A percentile compares a stretch with the other conserved stretches of the same genome.
Conservation (phyloP, 805 yeast species). For the Cyberlindnera sargentensis region DNA sequence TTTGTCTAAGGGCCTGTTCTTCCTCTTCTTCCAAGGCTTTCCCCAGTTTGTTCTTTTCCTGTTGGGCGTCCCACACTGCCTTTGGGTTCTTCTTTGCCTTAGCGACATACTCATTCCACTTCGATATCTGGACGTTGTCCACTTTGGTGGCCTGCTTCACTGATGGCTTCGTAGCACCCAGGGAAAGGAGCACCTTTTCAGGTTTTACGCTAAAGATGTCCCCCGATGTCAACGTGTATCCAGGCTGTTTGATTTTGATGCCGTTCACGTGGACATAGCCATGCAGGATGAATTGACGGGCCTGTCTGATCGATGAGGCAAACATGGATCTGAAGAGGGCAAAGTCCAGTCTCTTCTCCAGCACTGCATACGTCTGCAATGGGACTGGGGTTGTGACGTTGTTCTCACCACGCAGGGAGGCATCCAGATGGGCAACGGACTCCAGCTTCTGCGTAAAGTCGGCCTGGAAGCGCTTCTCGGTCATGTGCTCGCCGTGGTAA, state of each 20-base stretch:
- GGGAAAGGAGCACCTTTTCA: slow-evolving; percentile 73
- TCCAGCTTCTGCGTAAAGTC: slow-evolving; percentile 62
- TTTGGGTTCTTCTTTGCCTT: slow-evolving; percentile 43
- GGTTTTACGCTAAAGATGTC: slow-evolving; percentile 85
- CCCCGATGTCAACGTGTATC: slow-evolving; percentile 72
- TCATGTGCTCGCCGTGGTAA: slow-evolving; percentile 90
- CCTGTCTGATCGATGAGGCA: slow-evolving; percentile 90
- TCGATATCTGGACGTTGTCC: slow-evolving; percentile 63
- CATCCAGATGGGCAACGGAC: slow-evolving; percentile 85
- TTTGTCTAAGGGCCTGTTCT: slow-evolving; percentile 12
- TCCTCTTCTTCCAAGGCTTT: slow-evolving; percentile 12
- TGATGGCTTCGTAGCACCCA: slow-evolving; percentile 82
- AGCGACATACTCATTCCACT: slow-evolving; percentile 70
- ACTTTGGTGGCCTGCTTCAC: slow-evolving; percentile 57
- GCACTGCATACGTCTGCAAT: slow-evolving; percentile 79
- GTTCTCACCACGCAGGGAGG: slow-evolving; percentile 57
- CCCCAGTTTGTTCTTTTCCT: slow-evolving; percentile 32
- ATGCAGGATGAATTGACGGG: slow-evolving; percentile 75
- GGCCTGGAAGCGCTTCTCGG: slow-evolving; percentile 75
- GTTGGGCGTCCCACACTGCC: slow-evolving; percentile 29
- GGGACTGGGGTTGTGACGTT: slow-evolving; percentile 70
- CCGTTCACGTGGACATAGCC: slow-evolving; percentile 89
- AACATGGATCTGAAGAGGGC: slow-evolving; percentile 90
- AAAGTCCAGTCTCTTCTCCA: slow-evolving; percentile 84
- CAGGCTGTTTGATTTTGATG: slow-evolving; percentile 66